phyloP scores from a whole-genome alignment of 306 rosid genomes.

The Biancaea sappan region DNA sequence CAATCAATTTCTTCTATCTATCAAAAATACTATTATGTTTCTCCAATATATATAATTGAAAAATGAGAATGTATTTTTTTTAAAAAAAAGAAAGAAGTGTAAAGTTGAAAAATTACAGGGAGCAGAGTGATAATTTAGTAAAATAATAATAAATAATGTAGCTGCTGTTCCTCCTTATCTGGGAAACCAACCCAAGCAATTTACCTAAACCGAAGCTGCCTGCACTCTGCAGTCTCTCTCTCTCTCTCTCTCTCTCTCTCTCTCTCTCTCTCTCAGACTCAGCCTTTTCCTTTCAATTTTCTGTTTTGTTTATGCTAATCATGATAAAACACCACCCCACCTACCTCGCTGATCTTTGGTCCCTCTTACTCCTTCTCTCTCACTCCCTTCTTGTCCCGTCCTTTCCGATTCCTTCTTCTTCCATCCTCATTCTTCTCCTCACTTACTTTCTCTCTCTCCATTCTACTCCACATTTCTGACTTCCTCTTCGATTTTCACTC shows the following conservation, averaged over 20 bases:
- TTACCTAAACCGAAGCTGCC: conserved; percentile 10
- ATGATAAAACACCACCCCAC: conserved; percentile 39
- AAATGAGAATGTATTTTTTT: too few relatives aligned
- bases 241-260: neutral
- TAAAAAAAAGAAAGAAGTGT: too few relatives aligned
- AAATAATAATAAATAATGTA: neutral
- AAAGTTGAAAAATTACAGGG: too few relatives aligned
- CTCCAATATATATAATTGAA: too few relatives aligned
- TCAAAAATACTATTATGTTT: too few relatives aligned
- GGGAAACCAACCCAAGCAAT: conserved; percentile 17
- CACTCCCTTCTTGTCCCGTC: conserved; percentile 28
- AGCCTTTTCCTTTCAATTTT: neutral
- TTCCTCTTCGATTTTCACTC: neutral
- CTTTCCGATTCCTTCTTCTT: neutral
- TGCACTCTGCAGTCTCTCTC: conserved; percentile 24
- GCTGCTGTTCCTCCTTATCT: neutral
- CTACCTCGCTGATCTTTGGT: conserved; percentile 28
- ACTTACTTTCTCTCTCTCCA: conserved; percentile 30
- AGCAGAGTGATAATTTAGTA: too few relatives aligned
- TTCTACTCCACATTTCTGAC: conserved; percentile 18
- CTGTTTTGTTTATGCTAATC: neutral
- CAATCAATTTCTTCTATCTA: too few relatives aligned
- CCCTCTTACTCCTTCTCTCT: neutral
- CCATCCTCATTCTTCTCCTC: conserved; percentile 7
- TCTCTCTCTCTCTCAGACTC: neutral